Evolutionary conservation across 108 stramenopile genomes (phyloP), one percentile per base, ranked within the genome.

Genomic region (Skeletonema costatum): DNA sequence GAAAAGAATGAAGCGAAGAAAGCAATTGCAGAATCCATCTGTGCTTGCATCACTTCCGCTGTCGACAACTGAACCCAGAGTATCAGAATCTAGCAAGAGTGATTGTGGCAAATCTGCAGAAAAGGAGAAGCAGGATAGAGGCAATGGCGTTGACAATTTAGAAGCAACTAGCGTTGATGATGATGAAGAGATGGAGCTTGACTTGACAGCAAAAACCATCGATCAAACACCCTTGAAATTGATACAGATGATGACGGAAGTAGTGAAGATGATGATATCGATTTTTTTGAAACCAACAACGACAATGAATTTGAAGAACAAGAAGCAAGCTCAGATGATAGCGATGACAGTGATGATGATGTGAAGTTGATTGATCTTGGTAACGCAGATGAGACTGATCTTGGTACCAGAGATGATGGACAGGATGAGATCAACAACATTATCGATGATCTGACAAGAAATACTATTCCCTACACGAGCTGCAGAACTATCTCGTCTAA

Each of bases 181-280:
- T 41, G 76, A 76, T 62, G 60, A 76, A 59, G 75, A 76, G 8
- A 71, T 63, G 14, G 58, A 44, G n/a, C 62, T 71, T 63, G 69
- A 71, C 3, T 32, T 53, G 14, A 11, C 25, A 5, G n/a, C 21
- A 25, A 25, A 56, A 25, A 21, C 6, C 29, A 25, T 10, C 53
- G 29, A 56, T 6, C 19, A 56, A 21, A 8, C 9, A 29, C 25
- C 53, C 25, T 19, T 19, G 19, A 51, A 51, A n/a, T 19, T n/a
- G 65, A 66, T 74, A 7, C 33, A 65, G 73, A 74, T 48, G 74
- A 68, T 17, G 71, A 66, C 42, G 41, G 14, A 16, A 60, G 21
- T 69, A 56, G 56, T 59, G 60, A 30, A 25, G 60, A 58, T 8
- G 60, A 70, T 0, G 60, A 38, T 8, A 5, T 29, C 10, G 65